Base-by-base conservation (phyloP, 208 protist species). In the Acanthamoeba sp. region DNA sequence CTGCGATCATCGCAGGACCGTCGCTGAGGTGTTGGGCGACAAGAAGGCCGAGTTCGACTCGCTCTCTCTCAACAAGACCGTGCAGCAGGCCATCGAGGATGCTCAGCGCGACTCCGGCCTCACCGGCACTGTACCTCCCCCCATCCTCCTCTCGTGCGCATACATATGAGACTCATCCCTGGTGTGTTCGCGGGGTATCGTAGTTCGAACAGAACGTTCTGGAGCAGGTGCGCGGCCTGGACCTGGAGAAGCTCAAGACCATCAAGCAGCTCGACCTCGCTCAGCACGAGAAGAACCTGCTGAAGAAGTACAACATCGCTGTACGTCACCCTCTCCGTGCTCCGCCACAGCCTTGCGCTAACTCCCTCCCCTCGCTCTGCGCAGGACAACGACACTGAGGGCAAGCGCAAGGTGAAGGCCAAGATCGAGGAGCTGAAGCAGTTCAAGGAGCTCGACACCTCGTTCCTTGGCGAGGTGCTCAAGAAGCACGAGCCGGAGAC, bases 321-420 rank as follows among this genome's bases (percentile, higher is more conserved):
- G 55, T 62, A 62, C 55, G 55, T 6, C 20, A 12, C 45, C 3
- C 45, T 3, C n/a, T 14, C 45, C 3, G 3, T 50, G 7, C 45
- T 50, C 45, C 45, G 45, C 45, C 45, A 3, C 45, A 50, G 45
- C 45, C 45, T 12, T 50, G 7, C 7, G 7, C 45, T 50, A 50
- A 50, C 45, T 12, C 45, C 45, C 45, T 50, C 45, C 45, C 45
- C 45, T 12, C 45, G 3, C 45, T 50, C 3, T 50, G 45, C 12
- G 45, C 55, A 62, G 55, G 59, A 66, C 59, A 66, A 3, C 59
- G 59, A 66, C n/a, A 27, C 59, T 16, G 59, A 66, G 59, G 59
- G 59, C 59, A 66, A 66, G 59, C 59, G 59, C 59, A 66, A 34
- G 59, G 59, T 66, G 59, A 66, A 66, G 59, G 59, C 59, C n/a